Evolutionary conservation across 805 yeast species (phyloP).

Genomic region (Metschnikowia rubicola): DNA sequence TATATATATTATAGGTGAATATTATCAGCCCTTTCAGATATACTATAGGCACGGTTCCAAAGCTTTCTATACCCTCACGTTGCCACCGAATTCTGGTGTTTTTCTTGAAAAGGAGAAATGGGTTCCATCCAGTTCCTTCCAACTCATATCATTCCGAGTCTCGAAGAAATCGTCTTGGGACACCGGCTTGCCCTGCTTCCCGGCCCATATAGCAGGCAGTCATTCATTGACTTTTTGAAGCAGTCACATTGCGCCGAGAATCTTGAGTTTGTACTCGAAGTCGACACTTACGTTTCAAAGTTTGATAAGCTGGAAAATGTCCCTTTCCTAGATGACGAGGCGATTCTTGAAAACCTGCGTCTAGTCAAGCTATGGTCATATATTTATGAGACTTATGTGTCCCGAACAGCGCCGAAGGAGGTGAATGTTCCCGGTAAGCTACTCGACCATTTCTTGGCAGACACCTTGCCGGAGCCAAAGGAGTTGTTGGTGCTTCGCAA

Average conservation of each 20-base stretch:
- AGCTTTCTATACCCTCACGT: no score
- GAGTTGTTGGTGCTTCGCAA: conserved; percentile 17
- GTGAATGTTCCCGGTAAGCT: conserved; percentile 30
- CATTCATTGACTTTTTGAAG: conserved; percentile 26
- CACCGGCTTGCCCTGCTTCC: conserved; percentile 5
- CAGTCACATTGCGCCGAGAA: conserved; percentile 37
- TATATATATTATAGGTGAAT: no score
- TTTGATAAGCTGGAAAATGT: conserved; percentile 8
- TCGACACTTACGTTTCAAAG: conserved; percentile 17
- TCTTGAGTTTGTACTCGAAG: conserved; percentile 29
- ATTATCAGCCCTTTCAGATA: no score
- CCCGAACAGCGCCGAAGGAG: conserved; percentile 30
- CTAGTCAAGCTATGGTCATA: conserved; percentile 23
- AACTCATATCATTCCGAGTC: conserved; percentile 16
- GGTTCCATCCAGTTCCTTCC: conserved; percentile 12
- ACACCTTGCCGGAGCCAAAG: conserved; percentile 19
- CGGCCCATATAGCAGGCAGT: conserved; percentile 17
- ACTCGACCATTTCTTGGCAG: conserved; percentile 19
- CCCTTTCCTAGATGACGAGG: conserved; percentile 10
- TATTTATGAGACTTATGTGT: conserved; percentile 26
- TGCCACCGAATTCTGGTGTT: no score
- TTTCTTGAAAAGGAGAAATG: conserved; percentile 1
- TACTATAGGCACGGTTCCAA: no score
- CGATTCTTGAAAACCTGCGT: conserved; percentile 5
- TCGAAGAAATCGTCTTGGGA: conserved; percentile 19